Base-by-base conservation (phyloP, 805 yeast species). In the Kodamaea laetipori region DNA sequence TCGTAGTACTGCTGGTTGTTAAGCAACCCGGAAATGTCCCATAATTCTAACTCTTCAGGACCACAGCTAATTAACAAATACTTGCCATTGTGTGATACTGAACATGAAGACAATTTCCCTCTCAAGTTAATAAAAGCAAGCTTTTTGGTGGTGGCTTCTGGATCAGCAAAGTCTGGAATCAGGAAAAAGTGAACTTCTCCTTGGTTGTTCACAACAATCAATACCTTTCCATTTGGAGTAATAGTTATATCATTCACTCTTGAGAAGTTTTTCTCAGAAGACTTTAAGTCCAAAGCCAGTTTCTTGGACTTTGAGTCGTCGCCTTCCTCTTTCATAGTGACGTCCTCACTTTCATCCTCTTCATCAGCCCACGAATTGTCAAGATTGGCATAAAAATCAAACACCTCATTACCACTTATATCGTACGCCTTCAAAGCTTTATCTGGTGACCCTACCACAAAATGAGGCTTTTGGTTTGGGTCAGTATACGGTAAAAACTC, bases 381-480 rank as follows among this genome's bases (percentile, higher is more conserved):
- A 2, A 60, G 55, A 44, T 66, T 66, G 13, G 64, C 65, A 48
- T 70, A 69, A 45, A 71, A 71, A 45, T 71, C 76, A 53, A 69
- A 65, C n/a, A 71, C 48, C 46, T 69, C 73, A 3, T 52, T 52
- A 3, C 76, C 76, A 38, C 66, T 58, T 7, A 71, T 48, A 42
- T 68, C 66, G 43, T 52, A 71, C 1, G 67, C 73, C 45, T 67
- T 67, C 30, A 71, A 55, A 4, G 64, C 82, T 48, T 82, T 80
- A 57, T 86, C 96, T 0, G 90, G 90, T 0, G 90, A 81, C 0
- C 95, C 92, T 15, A 86, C 71, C 4, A 86, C 73, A 52, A 89
- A 82, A 41, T 74, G 68, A 1, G 74, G 73, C 10, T 58, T 54
- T 4, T 50, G 33, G 13, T 41, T 41, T 64, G 30, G 66, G 65